Evolutionary conservation across 2,329 filamentous ascomycete species (phyloP).

Genomic region (Sarocladiaceae sp.): DNA sequence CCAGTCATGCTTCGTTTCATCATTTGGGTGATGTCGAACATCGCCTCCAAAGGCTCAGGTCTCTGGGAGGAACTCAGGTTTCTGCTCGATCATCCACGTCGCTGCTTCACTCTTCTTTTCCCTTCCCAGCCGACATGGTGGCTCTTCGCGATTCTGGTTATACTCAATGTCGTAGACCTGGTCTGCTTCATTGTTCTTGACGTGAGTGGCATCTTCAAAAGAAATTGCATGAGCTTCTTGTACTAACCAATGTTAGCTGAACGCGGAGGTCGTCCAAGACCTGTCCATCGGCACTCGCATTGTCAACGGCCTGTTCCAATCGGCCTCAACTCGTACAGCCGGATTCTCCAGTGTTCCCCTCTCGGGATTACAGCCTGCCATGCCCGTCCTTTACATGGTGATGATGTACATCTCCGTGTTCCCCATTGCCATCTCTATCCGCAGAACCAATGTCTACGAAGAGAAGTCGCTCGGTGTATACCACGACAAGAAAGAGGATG

Average conservation of each 20-base stretch:
- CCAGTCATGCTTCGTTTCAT: slow-evolving; percentile 90
- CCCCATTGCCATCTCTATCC: slow-evolving; percentile 91
- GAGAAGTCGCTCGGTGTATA: slow-evolving; percentile 80
- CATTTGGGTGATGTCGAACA: slow-evolving; percentile 73
- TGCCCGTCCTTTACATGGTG: slow-evolving; percentile 89
- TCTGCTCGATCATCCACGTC: slow-evolving; percentile 85
- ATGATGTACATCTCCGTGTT: slow-evolving; percentile 99
- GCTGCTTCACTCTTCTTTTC: slow-evolving; percentile 93
- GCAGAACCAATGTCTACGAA: slow-evolving; percentile 93
- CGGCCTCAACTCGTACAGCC: slow-evolving; percentile 80
- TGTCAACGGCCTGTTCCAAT: slow-evolving; percentile 84
- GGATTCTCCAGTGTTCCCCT: slow-evolving; percentile 82
- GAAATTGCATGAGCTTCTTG: slow-evolving; percentile 9
- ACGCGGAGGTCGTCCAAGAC: slow-evolving; percentile 60
- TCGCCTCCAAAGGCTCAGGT: slow-evolving; percentile 58
- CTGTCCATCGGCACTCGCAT: slow-evolving; percentile 70
- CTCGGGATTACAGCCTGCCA: slow-evolving; percentile 73
- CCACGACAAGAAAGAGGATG: slow-evolving; percentile 38
- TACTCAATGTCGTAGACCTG: slow-evolving; percentile 78
- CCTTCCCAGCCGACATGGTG: slow-evolving; percentile 90
- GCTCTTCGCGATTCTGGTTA: slow-evolving; percentile 79
- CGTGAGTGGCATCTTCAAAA: slow-evolving; percentile 41
- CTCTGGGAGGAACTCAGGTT: slow-evolving; percentile 89
- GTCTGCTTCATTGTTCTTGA: slow-evolving; percentile 91
- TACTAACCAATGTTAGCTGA: slow-evolving; percentile 46